Base-by-base conservation (phyloP, 2,329 filamentous ascomycete species). In the Microdochium paspali region DNA sequence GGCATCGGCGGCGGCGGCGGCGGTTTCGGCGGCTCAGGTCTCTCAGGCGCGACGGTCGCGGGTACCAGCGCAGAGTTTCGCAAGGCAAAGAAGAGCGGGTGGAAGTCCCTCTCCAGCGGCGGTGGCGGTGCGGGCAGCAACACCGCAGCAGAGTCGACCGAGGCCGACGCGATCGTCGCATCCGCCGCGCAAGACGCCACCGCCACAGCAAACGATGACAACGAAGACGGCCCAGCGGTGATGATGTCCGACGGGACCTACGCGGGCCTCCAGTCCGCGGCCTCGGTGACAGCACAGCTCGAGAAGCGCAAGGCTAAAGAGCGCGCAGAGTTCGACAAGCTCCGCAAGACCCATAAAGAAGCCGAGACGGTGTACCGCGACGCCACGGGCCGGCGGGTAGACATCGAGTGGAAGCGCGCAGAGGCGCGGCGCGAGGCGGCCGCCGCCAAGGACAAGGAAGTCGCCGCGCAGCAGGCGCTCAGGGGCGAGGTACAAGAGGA, bases 331-430 rank as follows among this genome's bases (percentile, higher is more conserved):
- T 78, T 76, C 57, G 69, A 73, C 50, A 53, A 47, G 42, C 24
- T 26, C 57, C 53, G 51, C 66, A 64, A 56, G 55, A 61, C 56
- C 18, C 54, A 55, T n/a, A 72, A 71, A 49, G 77, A 79, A 26
- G 77, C 84, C 57, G 89, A 96, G 66, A 95, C 91, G 0, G 90
- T 96, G 23, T 96, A 97, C 64, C 86, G 93, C 57, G 93, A 98
- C 66, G 93, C 94, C 10, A 93, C 87, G 3, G 93, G 93, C 12
- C 79, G 90, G n/a, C 84, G 95, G 47, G 90, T 98, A 53, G 95
- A 98, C 60, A 80, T 97, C 23, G 83, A 84, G 18, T 88, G 95
- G 85, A 89, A 88, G 65, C 79, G 90, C 23, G 90, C 89, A 20
- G 90, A 96, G 64, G 85, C 87, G 45, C 78, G 88, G n/a, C 79